These are phyloP conservation scores for Polygonum aviculare DNA, from an alignment of 148 eudicot species.

Conservation along the genomic window DNA sequence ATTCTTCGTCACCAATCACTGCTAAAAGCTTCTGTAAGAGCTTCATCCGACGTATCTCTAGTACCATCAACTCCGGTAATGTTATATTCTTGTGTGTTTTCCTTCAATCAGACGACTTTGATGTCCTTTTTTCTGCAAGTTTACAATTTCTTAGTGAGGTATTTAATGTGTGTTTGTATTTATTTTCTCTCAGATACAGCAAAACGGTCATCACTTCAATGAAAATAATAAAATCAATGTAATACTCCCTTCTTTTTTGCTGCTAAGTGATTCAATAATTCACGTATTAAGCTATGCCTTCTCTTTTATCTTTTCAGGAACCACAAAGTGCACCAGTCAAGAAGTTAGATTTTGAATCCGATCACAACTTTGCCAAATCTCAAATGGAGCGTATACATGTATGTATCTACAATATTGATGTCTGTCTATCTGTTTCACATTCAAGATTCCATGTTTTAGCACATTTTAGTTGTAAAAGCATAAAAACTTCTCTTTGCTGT, in stretches of 20 bases:
- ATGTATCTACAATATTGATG: slow-evolving; percentile 15
- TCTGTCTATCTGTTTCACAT: neutral
- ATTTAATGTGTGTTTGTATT: neutral
- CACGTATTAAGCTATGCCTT: neutral
- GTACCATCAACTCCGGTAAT: slow-evolving; percentile 38
- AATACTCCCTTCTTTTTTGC: slow-evolving; percentile 14
- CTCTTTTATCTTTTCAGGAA: slow-evolving; percentile 39
- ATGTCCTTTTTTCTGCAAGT: slow-evolving; percentile 3
- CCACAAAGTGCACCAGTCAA: slow-evolving; percentile 44
- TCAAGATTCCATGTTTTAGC: neutral
- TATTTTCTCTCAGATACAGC: slow-evolving; percentile 38
- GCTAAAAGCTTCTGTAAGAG: slow-evolving; percentile 29
- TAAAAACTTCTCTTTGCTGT: neutral
- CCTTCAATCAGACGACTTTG: neutral
- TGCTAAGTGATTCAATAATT: neutral
- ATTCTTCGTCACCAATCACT: slow-evolving; percentile 73
- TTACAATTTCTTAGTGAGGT: slow-evolving; percentile 1
- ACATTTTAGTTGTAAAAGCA: neutral
- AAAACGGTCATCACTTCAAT: slow-evolving; percentile 53
- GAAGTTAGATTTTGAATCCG: slow-evolving; percentile 62
- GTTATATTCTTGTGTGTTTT: slow-evolving; percentile 7
- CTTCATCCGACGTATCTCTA: slow-evolving; percentile 34
- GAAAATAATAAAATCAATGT: slow-evolving; percentile 43
- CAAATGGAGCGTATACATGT: slow-evolving; percentile 65
- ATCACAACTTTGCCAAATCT: slow-evolving; percentile 45